These are phyloP conservation scores for Psilocybe sp. DNA, from an alignment of 768 basidiomycete species.

Conservation along the genomic window DNA sequence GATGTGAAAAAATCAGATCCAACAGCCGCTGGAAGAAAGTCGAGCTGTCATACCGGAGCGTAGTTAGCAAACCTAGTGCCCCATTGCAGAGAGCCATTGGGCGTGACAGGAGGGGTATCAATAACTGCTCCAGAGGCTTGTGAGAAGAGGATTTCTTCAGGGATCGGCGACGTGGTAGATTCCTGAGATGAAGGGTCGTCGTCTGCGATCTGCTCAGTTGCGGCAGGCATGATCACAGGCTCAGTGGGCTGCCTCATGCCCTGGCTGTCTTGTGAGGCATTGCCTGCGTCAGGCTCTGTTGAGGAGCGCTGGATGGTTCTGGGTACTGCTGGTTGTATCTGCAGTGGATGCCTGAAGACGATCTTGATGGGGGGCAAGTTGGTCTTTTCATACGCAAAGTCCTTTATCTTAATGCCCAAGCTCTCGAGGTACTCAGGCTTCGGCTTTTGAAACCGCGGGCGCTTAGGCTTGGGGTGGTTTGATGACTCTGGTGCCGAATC, in stretches of 20 bases:
- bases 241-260: constrained; percentile 16
- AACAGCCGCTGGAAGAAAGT: too few relatives aligned
- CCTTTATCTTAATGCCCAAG: constrained; percentile 46
- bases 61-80: constrained; percentile 25
- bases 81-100: constrained; percentile 53
- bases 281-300: constrained; percentile 26
- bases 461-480: constrained; percentile 10
- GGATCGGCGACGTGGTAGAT: background rate
- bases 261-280: constrained; percentile 16
- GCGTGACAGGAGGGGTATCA: constrained; percentile 52
- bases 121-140: constrained; percentile 17
- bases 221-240: constrained; percentile 6
- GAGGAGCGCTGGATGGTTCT: constrained; percentile 34
- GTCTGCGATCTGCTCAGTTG: constrained; percentile 1
- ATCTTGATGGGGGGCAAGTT: constrained; percentile 55
- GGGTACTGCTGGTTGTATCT: constrained; percentile 40
- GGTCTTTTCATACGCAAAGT: constrained; percentile 70
- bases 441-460: constrained; percentile 48
- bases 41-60: constrained; percentile 1
- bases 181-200: too few relatives aligned
- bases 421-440: constrained; percentile 39
- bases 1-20: too few relatives aligned
- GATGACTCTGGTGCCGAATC: background rate
- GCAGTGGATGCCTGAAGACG: constrained; percentile 44
- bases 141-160: constrained; percentile 13